Base-by-base conservation (phyloP, 495 filamentous ascomycete genomes). In the Penicillium coffeae region DNA sequence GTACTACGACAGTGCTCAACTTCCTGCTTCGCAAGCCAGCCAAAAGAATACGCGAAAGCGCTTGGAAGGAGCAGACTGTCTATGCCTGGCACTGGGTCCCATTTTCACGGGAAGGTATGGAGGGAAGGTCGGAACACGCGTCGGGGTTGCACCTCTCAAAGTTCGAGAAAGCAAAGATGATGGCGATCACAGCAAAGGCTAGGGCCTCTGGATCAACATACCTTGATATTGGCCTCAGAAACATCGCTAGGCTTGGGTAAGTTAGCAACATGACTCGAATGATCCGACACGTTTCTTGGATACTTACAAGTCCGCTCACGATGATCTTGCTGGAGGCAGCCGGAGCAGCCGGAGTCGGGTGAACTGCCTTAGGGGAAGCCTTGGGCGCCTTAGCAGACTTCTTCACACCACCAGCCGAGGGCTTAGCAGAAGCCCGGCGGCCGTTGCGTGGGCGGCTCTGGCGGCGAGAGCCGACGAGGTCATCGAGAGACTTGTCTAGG, bases 201-300 rank as follows among this genome's bases (percentile, higher is more conserved):
- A 62, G 65, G 71, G 70, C 73, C 78, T 79, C 65, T 77, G 68
- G 66, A 72, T 86, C 83, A 89, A 97, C 93, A 90, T 98, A 98
- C 93, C 94, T 97, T 96, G 76, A 98, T 90, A 83, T 89, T 87
- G 69, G 64, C 73, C 76, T 96, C 93, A 74, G 80, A 86, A 69
- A 98, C 89, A 85, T 98, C 93, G 73, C 80, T 78, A 64, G 93
- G 93, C 90, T 97, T n/a, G 54, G 13, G 34, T 13, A 45, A 45
- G 68, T 89, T 79, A 90, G 83, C 48, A 38, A 43, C 20, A 19
- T 42, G 21, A 42, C 38, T 25, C 19, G 33, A 49, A 33, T 21
- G 18, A 32, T n/a, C 4, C 1, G 8, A 2, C 8, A 21, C 12
- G 15, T 13, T 30, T 30, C 10, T 30, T 30, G 25, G 4, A 30